phyloP scores from a whole-genome alignment of 352 stramenopile genomes.

The Globisporangium takayamanum region DNA sequence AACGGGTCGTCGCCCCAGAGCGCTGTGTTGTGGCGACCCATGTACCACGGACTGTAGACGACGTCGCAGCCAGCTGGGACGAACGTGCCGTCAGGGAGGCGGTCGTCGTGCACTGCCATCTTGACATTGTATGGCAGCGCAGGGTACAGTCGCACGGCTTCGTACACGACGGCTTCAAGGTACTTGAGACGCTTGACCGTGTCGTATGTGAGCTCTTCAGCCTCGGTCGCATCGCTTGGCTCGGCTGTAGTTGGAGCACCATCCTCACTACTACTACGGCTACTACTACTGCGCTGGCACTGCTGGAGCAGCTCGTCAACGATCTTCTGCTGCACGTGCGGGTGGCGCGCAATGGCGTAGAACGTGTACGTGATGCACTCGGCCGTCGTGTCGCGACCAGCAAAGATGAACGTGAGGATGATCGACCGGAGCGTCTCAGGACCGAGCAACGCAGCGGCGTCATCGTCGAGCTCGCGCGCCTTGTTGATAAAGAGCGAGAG shows the following conservation, averaged over 20 bases:
- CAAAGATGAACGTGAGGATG: conserved; percentile 33
- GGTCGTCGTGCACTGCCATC: neutral
- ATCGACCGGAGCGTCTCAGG: neutral
- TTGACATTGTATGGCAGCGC: too few relatives aligned
- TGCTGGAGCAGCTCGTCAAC: conserved; percentile 27
- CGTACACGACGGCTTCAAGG: conserved; percentile 54
- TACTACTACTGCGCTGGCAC: too few relatives aligned
- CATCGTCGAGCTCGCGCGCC: conserved; percentile 18
- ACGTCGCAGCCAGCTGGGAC: conserved; percentile 53
- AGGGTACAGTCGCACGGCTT: conserved; percentile 33
- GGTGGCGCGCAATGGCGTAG: conserved; percentile 59
- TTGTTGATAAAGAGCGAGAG: conserved; percentile 56
- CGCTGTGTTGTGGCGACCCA: conserved; percentile 37
- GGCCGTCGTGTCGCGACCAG: conserved; percentile 69
- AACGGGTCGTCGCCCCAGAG: conserved; percentile 47
- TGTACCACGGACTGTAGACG: conserved; percentile 69
- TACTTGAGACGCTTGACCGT: conserved; percentile 55
- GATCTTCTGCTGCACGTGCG: conserved; percentile 42
- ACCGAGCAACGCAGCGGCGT: neutral
- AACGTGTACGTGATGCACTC: conserved; percentile 71
- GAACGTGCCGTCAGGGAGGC: conserved; percentile 26
- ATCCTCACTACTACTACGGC: too few relatives aligned
- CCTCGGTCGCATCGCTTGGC: neutral
- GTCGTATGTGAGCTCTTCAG: conserved; percentile 34
- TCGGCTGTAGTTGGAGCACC: too few relatives aligned